Percentiles rank a stretch among this genome's conserved stretches.
Conservation (phyloP, 768 basidiomycete species). For the Trichaptum fuscoviolaceum region DNA sequence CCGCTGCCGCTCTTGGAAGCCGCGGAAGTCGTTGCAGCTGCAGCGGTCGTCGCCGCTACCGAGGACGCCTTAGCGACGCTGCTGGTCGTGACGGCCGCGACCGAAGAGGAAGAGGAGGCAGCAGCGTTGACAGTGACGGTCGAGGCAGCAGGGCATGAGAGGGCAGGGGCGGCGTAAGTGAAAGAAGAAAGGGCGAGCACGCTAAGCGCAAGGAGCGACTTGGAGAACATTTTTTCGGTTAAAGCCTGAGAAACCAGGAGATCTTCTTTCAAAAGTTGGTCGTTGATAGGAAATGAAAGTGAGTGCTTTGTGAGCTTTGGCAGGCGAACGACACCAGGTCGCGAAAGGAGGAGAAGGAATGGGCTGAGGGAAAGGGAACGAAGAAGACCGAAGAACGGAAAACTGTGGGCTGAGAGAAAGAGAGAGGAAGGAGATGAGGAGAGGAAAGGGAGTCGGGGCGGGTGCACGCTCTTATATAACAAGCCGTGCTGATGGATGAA, state of each 20-base stretch:
- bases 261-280: neutral
- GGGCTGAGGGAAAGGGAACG: neutral
- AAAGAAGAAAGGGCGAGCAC: neutral
- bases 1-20: neutral
- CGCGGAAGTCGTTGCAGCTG: neutral
- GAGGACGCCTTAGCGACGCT: neutral
- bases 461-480: neutral
- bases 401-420: neutral
- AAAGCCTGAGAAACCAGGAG: neutral
- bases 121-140: constrained; percentile 7
- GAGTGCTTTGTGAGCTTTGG: constrained; percentile 7
- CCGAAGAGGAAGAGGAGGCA: neutral
- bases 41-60: neutral
- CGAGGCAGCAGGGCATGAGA: neutral
- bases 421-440: neutral
- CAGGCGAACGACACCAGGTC: constrained; percentile 3
- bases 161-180: neutral
- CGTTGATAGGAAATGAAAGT: constrained; percentile 1
- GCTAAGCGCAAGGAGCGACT: constrained; percentile 2
- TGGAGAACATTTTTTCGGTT: constrained; percentile 4
- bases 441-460: neutral
- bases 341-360: neutral
- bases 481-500: neutral
- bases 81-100: neutral
- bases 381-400: neutral